phyloP scores from a whole-genome alignment of 2,329 filamentous ascomycete species.

The Alternaria panax region DNA sequence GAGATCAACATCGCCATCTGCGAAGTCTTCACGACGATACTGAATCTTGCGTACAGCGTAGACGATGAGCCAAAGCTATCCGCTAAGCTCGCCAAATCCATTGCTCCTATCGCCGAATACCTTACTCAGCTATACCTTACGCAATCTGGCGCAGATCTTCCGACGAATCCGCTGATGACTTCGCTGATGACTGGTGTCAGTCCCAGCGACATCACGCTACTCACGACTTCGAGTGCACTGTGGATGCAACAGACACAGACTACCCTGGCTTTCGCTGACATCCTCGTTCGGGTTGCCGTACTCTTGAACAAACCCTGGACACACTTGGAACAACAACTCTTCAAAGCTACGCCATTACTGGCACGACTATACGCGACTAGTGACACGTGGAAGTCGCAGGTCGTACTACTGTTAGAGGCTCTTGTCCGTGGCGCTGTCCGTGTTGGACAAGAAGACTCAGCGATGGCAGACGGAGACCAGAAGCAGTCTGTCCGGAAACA shows the following conservation, averaged over 20 bases:
- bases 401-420: slow-evolving; percentile 74
- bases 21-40: slow-evolving; percentile 72
- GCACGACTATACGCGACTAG: slow-evolving; percentile 77
- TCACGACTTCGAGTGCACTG: slow-evolving; percentile 45
- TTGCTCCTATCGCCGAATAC: slow-evolving; percentile 77
- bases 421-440: slow-evolving; percentile 75
- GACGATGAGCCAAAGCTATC: slow-evolving; percentile 64
- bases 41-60: slow-evolving; percentile 77
- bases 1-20: slow-evolving; percentile 73
- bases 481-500: slow-evolving; percentile 7
- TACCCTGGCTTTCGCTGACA: slow-evolving; percentile 71
- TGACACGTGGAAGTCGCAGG: slow-evolving; percentile 69
- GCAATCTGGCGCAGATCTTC: slow-evolving; percentile 71
- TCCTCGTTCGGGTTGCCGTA: slow-evolving; percentile 73
- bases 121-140: slow-evolving; percentile 80
- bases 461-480: slow-evolving; percentile 10
- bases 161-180: slow-evolving; percentile 78
- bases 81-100: slow-evolving; percentile 65
- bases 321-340: slow-evolving; percentile 77
- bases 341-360: slow-evolving; percentile 79
- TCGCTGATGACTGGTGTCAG: slow-evolving; percentile 67
- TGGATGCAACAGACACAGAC: slow-evolving; percentile 69
- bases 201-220: slow-evolving; percentile 52
- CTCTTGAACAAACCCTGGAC: slow-evolving; percentile 69
- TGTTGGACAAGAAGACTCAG: slow-evolving; percentile 43